These are phyloP conservation scores for Ramularia endophylla DNA, from an alignment of 2,329 filamentous ascomycete species.

Conservation along the genomic window DNA sequence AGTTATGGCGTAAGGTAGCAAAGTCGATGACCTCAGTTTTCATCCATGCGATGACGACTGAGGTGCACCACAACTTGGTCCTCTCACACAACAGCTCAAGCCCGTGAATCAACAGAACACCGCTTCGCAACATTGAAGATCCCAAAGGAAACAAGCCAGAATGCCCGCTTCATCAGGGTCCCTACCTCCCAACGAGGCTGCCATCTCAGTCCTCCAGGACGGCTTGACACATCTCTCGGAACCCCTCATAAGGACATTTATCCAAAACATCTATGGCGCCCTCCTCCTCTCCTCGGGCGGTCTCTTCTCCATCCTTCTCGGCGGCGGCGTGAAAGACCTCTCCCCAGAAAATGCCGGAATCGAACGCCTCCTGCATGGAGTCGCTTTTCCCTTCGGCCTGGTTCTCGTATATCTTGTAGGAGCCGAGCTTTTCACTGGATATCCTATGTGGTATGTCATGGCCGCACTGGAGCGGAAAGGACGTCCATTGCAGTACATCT, in stretches of 20 bases:
- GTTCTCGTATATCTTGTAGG: slow-evolving; percentile 26
- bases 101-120: no score
- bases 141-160: no score
- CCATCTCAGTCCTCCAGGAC: slow-evolving; percentile 16
- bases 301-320: slow-evolving; percentile 18
- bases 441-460: slow-evolving; percentile 28
- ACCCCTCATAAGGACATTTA: slow-evolving; percentile 15
- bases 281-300: slow-evolving; percentile 22
- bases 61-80: no score
- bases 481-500: slow-evolving; percentile 15
- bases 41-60: no score
- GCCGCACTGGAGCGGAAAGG: slow-evolving; percentile 21
- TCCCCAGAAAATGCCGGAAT: slow-evolving; percentile 18
- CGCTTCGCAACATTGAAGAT: no score
- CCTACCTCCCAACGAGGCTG: no score
- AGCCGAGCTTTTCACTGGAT: slow-evolving; percentile 27
- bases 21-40: no score
- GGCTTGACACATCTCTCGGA: slow-evolving; percentile 24
- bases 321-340: slow-evolving; percentile 16
- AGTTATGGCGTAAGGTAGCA: no score
- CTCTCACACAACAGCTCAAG: no score
- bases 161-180: no score
- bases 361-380: slow-evolving; percentile 21
- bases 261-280: slow-evolving; percentile 27
- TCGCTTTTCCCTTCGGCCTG: slow-evolving; percentile 23